Evolutionary conservation across 257 asterid genomes (phyloP).

Genomic region (Prunella vulgaris): DNA sequence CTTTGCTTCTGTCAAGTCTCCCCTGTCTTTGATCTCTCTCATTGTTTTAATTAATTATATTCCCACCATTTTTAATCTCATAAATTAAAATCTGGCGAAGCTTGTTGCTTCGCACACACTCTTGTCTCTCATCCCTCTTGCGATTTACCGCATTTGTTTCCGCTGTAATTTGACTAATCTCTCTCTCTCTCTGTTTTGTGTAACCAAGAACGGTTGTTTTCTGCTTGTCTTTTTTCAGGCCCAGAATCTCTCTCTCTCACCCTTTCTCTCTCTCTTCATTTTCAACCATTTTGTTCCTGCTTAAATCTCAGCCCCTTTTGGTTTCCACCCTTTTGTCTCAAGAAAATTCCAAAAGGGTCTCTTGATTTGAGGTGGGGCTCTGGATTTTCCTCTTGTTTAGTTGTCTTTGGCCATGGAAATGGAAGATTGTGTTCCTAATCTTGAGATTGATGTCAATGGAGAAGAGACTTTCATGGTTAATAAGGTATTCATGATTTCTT

Average conservation of each 20-base stretch:
- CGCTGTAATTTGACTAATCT: constrained; percentile 29
- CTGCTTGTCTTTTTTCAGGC: constrained; percentile 46
- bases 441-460: constrained; percentile 91
- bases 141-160: constrained; percentile 24
- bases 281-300: constrained; percentile 20
- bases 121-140: constrained; percentile 41
- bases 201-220: constrained; percentile 57
- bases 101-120: constrained; percentile 52
- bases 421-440: constrained; percentile 54
- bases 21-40: constrained; percentile 24
- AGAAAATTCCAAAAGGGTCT: constrained; percentile 28
- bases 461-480: constrained; percentile 69
- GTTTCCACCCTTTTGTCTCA: not conserved
- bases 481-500: constrained; percentile 40
- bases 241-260: constrained; percentile 45
- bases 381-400: not conserved
- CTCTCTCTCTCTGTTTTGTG: constrained; percentile 30
- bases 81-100: not conserved
- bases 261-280: constrained; percentile 13
- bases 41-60: constrained; percentile 17
- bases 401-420: constrained; percentile 55
- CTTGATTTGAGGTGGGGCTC: constrained; percentile 42
- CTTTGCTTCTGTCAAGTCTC: constrained; percentile 19
- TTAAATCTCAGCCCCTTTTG: constrained; percentile 17
- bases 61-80: constrained; percentile 24